phyloP scores from a whole-genome alignment of 108 stramenopile species.

The Nannochloropsis granulata region DNA sequence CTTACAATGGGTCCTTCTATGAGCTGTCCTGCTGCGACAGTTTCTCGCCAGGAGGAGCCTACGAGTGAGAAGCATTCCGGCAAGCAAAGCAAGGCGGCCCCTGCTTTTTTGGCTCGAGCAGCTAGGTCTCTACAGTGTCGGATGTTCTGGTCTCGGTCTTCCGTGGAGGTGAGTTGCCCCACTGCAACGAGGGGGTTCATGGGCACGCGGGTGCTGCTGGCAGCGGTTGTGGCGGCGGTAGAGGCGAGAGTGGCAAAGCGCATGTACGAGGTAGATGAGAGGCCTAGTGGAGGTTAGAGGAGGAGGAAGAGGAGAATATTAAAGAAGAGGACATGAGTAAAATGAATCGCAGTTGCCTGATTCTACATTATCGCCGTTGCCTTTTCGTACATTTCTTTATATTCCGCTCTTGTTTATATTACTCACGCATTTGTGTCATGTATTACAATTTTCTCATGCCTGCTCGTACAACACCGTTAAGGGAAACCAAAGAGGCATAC shows the following conservation, averaged over 20 bases:
- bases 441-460: too few species aligned
- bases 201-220: not conserved
- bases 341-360: not conserved
- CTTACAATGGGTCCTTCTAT: not conserved
- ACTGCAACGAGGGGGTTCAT: not conserved
- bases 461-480: too few species aligned
- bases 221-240: not conserved
- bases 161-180: slow-evolving; percentile 9
- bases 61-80: slow-evolving; percentile 39
- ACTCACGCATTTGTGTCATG: too few species aligned
- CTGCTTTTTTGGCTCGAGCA: not conserved
- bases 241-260: not conserved
- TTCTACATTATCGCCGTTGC: not conserved
- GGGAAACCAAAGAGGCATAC: too few species aligned
- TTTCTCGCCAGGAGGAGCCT: slow-evolving; percentile 10
- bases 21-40: not conserved
- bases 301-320: not conserved
- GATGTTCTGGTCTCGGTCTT: not conserved
- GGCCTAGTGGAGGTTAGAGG: not conserved
- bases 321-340: not conserved
- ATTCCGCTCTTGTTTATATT: too few species aligned
- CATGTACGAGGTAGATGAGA: not conserved
- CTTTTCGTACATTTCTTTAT: too few species aligned
- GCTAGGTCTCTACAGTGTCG: not conserved
- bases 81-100: slow-evolving; percentile 27